phyloP scores from a whole-genome alignment of 208 protist genomes.

The Trypanosoma brucei region DNA sequence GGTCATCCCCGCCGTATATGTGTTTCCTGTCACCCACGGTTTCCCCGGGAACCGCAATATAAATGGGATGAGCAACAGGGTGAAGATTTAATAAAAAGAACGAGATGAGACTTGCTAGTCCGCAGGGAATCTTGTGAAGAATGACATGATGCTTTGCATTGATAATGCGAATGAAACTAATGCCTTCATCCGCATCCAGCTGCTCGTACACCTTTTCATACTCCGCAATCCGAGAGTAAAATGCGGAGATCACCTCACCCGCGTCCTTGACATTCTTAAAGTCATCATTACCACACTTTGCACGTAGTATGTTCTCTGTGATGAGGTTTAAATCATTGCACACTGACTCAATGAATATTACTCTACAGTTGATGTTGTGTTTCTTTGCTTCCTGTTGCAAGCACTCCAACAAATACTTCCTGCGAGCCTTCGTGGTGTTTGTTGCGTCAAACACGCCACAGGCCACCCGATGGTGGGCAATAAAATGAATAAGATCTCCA shows the following conservation, averaged over 20 bases:
- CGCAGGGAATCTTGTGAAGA: constrained; percentile 63
- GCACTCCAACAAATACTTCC: constrained; percentile 55
- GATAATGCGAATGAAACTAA: constrained; percentile 86
- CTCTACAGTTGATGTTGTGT: constrained; percentile 43
- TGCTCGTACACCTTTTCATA: constrained; percentile 91
- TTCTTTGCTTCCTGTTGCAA: constrained; percentile 44
- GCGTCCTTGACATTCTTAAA: constrained; percentile 83
- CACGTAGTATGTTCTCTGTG: constrained; percentile 84
- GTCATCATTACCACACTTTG: constrained; percentile 89
- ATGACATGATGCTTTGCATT: constrained; percentile 88
- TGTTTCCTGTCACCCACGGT: constrained; percentile 59
- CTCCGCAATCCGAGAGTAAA: constrained; percentile 71
- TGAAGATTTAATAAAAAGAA: constrained; percentile 90
- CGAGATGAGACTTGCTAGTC: constrained; percentile 71
- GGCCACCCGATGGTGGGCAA: constrained; percentile 49
- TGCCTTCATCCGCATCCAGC: constrained; percentile 44
- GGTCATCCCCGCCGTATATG: constrained; percentile 74
- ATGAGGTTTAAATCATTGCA: constrained; percentile 88
- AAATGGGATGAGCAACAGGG: constrained; percentile 81
- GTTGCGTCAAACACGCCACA: constrained; percentile 91
- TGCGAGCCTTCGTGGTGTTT: constrained; percentile 81
- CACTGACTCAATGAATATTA: constrained; percentile 91
- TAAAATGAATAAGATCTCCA: constrained; percentile 78
- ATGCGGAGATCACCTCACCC: constrained; percentile 69
- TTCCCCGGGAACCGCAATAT: constrained; percentile 78